Conservation (phyloP, 495 filamentous ascomycete genomes). For the Penicillium manginii region DNA sequence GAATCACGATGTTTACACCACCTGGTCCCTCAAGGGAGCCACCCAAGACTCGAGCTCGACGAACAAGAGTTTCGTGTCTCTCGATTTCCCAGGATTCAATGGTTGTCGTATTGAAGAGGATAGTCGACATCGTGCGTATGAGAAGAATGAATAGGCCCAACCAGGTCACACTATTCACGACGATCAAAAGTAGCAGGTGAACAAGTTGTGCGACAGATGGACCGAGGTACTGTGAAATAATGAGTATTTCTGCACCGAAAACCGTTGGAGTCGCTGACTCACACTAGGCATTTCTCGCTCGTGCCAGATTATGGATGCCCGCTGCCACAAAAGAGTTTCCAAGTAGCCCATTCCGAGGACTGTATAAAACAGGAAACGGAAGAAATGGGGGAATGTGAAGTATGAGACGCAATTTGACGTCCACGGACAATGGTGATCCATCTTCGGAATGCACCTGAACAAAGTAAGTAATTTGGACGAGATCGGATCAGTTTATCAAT, state of each 20-base stretch:
- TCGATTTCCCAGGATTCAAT: conserved; percentile 96
- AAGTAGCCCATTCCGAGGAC: conserved; percentile 69
- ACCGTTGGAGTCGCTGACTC: conserved; percentile 18
- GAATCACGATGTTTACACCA: conserved; percentile 57
- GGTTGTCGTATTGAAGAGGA: conserved; percentile 70
- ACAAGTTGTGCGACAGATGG: conserved; percentile 64
- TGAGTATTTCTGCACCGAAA: conserved; percentile 12
- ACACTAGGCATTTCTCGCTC: conserved; percentile 70
- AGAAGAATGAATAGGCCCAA: conserved; percentile 71
- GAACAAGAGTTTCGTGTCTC: conserved; percentile 75
- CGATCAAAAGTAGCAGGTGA: conserved; percentile 66
- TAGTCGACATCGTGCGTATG: conserved; percentile 58
- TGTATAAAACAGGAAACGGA: conserved; percentile 84
- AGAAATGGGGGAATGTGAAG: conserved; percentile 85
- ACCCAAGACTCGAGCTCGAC: conserved; percentile 58
- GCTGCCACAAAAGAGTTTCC: conserved; percentile 58
- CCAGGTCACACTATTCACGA: conserved; percentile 62
- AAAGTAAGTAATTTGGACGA: not conserved
- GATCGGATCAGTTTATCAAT: not conserved
- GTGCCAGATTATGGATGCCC: conserved; percentile 66
- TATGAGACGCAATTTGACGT: conserved; percentile 92
- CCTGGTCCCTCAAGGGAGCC: conserved; percentile 65
- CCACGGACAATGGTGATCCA: conserved; percentile 99
- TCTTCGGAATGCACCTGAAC: conserved; percentile 83
- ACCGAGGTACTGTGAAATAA: conserved; percentile 67